Evolutionary conservation across 768 basidiomycete genomes (phyloP).

Genomic region (Lentinula boryana): DNA sequence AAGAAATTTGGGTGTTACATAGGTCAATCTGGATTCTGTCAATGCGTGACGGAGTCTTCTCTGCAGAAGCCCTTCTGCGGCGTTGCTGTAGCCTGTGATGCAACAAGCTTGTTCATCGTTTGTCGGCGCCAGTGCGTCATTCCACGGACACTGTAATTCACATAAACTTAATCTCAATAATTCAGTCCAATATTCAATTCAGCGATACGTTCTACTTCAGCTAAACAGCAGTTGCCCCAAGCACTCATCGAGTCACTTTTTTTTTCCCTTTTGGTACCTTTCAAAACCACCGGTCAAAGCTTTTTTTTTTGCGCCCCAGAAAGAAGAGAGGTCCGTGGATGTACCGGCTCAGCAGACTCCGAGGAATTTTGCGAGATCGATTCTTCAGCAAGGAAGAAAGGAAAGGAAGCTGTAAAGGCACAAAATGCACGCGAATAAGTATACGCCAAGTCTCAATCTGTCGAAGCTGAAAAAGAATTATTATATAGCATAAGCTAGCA

Average conservation of each 20-base stretch:
- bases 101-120: not conserved
- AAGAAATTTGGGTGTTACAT: not conserved
- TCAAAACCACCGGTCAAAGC: not conserved
- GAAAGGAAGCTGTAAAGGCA: not conserved
- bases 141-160: not conserved
- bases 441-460: not conserved
- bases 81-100: not conserved
- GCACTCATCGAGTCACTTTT: not conserved
- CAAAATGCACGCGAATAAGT: not conserved
- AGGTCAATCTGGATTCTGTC: not conserved
- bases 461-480: not conserved
- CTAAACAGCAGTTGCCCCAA: not conserved
- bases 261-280: not conserved
- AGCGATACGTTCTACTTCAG: too few species aligned
- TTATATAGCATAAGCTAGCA: not conserved
- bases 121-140: not conserved
- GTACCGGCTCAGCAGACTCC: not conserved
- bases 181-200: not conserved
- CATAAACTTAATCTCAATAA: not conserved
- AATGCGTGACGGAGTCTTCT: not conserved
- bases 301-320: not conserved
- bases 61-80: not conserved
- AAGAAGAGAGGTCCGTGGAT: conserved; percentile 1
- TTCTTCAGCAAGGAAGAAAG: not conserved
- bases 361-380: not conserved